phyloP scores from a whole-genome alignment of 108 stramenopile species.

The Pinguiococcus pyrenoidosus region DNA sequence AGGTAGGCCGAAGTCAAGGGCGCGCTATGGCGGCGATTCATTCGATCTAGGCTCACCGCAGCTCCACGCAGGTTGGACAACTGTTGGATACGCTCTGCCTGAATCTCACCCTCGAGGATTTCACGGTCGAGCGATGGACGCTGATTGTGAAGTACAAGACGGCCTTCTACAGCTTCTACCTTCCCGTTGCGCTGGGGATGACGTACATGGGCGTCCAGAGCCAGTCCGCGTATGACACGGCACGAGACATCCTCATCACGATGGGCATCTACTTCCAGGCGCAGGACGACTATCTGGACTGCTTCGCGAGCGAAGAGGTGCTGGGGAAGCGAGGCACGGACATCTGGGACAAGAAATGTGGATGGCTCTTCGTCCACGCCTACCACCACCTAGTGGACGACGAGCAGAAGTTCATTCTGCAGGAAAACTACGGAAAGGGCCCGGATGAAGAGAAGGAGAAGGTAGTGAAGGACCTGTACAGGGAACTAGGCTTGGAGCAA shows the following conservation, averaged over 20 bases:
- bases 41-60: too few relatives aligned
- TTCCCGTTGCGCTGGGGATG: slow-evolving; percentile 68
- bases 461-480: slow-evolving; percentile 68
- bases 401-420: slow-evolving; percentile 45
- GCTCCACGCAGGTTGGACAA: too few relatives aligned
- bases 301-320: slow-evolving; percentile 75
- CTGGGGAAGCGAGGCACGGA: slow-evolving; percentile 99
- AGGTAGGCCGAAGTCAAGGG: too few relatives aligned
- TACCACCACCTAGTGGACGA: slow-evolving; percentile 31
- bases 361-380: slow-evolving; percentile 89
- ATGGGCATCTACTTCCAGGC: slow-evolving; percentile 99
- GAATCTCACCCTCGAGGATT: slow-evolving; percentile 49
- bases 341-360: slow-evolving; percentile 98
- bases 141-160: slow-evolving; percentile 98
- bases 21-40: too few relatives aligned
- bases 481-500: slow-evolving; percentile 55
- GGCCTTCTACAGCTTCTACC: slow-evolving; percentile 95
- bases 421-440: slow-evolving; percentile 69
- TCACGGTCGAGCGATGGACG: slow-evolving; percentile 63
- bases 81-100: too few relatives aligned
- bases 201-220: slow-evolving; percentile 34
- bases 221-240: slow-evolving; percentile 26
- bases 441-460: slow-evolving; percentile 46
- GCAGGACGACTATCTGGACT: slow-evolving; percentile 97
- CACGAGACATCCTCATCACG: slow-evolving; percentile 53